Evolutionary conservation across 306 rosid species (phyloP), one percentile per base, ranked within the genome.

Genomic region (Prunus salicina): DNA sequence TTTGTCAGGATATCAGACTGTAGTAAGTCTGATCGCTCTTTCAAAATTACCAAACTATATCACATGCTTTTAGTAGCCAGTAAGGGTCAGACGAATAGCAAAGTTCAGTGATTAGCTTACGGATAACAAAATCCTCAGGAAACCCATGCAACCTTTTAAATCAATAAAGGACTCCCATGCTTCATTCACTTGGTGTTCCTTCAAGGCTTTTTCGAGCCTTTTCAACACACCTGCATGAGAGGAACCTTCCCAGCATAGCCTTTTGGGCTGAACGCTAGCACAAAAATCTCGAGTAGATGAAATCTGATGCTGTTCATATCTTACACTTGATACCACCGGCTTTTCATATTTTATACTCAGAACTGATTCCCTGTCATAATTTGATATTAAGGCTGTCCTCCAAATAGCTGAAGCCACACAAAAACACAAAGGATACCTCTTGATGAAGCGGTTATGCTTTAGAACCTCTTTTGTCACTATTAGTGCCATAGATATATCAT

Each of bases 201-300:
- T 87, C 85, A 92, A 81, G 63, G 91, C 80, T 57, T 6, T 30
- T 84, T 89, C 77, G 3, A 92, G 86, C 86, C 86, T 92, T 67
- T 72, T 78, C 86, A 83, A 66, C 67, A 94, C 67, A 71, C 82
- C 79, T 18, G 75, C 80, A 71, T 55, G 74, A 70, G 92, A 85
- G 28, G 97, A 94, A 84, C 87, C 93, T 82, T 82, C 98, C 96
- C 97, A 94, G 64, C 87, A 45, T 53, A 94, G 72, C 83, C 82
- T 89, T 67, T 79, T 85, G 22, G 80, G 64, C 45, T 34, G 71
- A 34, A 32, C 68, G 43, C 46, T 49, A 24, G 91, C 79, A 75
- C 87, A 86, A 66, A 84, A 25, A 0, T n/a, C 64, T 38, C 30
- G 76, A 76, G 30, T 64, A 74, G 67, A 64, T 12, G 73, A 67